Conservation (phyloP, 2,329 filamentous ascomycete species). For the Paracamarosporium sp. region DNA sequence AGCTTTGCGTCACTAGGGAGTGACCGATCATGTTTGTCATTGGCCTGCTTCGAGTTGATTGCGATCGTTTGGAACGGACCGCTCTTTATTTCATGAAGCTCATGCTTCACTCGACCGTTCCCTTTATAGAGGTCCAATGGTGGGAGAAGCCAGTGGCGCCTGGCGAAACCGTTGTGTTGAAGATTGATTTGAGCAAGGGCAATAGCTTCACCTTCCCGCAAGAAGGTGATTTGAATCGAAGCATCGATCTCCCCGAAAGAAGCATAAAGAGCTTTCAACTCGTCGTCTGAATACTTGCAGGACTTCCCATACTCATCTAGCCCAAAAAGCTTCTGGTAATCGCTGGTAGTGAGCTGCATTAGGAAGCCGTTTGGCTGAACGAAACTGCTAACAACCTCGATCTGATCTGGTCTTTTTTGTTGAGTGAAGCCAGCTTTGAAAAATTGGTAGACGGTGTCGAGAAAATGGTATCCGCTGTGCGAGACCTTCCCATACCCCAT, state of each 20-base stretch:
- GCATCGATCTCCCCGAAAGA: slow-evolving; percentile 9
- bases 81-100: slow-evolving; percentile 8
- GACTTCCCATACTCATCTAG: slow-evolving; percentile 1
- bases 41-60: slow-evolving; percentile 10
- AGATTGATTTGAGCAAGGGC: slow-evolving; percentile 8
- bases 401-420: neutral
- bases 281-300: neutral
- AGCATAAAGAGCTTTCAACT: neutral
- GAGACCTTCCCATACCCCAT: slow-evolving; percentile 1
- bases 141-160: slow-evolving; percentile 5
- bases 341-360: neutral
- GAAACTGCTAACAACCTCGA: slow-evolving; percentile 6
- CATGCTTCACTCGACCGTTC: slow-evolving; percentile 8
- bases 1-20: slow-evolving; percentile 5
- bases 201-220: slow-evolving; percentile 4
- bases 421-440: neutral
- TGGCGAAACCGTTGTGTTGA: slow-evolving; percentile 11
- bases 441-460: neutral
- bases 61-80: slow-evolving; percentile 9
- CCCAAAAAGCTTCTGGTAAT: slow-evolving; percentile 7
- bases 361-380: slow-evolving; percentile 4
- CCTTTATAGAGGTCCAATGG: slow-evolving; percentile 10
- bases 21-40: slow-evolving; percentile 9
- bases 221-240: slow-evolving; percentile 7
- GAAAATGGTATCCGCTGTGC: neutral